Evolutionary conservation across 495 filamentous ascomycete genomes (phyloP).

Genomic region (Cenococcum geophilum): DNA sequence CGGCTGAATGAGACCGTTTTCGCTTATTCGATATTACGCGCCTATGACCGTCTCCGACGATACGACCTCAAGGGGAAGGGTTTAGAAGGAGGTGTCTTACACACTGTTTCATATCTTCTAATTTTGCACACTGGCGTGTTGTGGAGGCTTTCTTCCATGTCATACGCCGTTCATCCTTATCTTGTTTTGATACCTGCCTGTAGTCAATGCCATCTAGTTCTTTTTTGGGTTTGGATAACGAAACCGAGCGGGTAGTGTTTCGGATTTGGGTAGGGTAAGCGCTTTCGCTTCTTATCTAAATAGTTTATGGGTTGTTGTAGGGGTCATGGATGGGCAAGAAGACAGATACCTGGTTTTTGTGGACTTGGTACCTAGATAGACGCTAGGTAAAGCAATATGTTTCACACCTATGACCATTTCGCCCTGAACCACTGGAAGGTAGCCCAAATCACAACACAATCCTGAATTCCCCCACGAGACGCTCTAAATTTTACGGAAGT

Average conservation of each 20-base stretch:
- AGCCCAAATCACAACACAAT: too few species aligned
- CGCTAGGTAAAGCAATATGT: neutral
- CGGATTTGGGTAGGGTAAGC: neutral
- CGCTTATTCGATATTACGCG: neutral
- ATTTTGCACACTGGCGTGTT: neutral
- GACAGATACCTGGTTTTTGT: too few species aligned
- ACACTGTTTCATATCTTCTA: neutral
- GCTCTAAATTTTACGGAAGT: too few species aligned
- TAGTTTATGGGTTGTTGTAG: neutral
- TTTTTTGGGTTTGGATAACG: neutral
- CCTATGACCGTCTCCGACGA: conserved; percentile 1
- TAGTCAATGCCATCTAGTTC: neutral
- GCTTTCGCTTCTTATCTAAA: neutral
- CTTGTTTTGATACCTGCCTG: neutral
- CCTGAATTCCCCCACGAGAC: too few species aligned
- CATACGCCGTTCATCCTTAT: neutral
- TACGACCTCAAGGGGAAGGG: conserved; percentile 4
- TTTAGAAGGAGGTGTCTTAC: neutral
- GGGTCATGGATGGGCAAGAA: neutral
- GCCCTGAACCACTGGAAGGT: too few species aligned
- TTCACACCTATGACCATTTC: neutral
- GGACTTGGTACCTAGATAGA: neutral
- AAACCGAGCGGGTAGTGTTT: neutral
- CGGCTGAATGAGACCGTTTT: neutral
- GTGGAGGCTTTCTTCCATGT: neutral